Evolutionary conservation across 176 grass and related monocot species (phyloP).

Genomic region (Eleusine coracana): DNA sequence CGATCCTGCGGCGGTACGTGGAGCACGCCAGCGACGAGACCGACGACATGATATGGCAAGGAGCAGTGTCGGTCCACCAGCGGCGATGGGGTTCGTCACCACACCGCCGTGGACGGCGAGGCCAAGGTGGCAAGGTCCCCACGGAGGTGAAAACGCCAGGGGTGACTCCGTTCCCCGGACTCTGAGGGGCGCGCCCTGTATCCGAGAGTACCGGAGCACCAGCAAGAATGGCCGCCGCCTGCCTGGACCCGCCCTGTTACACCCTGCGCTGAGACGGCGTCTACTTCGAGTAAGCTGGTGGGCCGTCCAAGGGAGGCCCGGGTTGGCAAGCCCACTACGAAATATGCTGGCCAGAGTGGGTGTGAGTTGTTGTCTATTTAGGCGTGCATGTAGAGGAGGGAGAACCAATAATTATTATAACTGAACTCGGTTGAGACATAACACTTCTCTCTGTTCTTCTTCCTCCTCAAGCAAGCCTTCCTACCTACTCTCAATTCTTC

Average conservation of each 20-base stretch:
- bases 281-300: too few species aligned
- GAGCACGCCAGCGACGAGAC: constrained; percentile 34
- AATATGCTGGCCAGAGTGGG: too few species aligned
- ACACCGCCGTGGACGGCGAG: background rate
- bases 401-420: too few species aligned
- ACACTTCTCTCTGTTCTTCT: too few species aligned
- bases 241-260: background rate
- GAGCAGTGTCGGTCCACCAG: background rate
- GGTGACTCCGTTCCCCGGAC: background rate
- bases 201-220: background rate
- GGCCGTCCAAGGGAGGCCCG: too few species aligned
- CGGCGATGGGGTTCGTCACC: background rate
- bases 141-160: background rate
- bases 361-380: too few species aligned
- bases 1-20: constrained; percentile 43
- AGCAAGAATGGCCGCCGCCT: background rate
- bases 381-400: too few species aligned
- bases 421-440: too few species aligned
- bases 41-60: background rate
- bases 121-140: background rate
- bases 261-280: too few species aligned
- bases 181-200: background rate
- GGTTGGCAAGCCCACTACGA: too few species aligned
- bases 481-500: too few species aligned
- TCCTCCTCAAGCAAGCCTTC: too few species aligned